These are phyloP conservation scores for Houttuynia cordata DNA, from an alignment of 164 flowering plant species.

Conservation along the genomic window DNA sequence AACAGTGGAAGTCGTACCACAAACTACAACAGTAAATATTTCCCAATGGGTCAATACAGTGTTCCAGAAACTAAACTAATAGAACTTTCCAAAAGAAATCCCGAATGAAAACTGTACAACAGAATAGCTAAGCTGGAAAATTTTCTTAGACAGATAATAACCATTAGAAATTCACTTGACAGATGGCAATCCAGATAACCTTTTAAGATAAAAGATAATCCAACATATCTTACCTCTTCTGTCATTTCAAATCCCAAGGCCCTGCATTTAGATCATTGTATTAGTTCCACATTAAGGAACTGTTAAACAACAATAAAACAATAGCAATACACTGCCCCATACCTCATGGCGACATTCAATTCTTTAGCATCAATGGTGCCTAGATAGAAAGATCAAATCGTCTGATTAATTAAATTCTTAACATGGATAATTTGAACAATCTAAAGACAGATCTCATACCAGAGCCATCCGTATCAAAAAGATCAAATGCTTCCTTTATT, in stretches of 20 bases:
- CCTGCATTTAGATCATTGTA: slow-evolving; percentile 34
- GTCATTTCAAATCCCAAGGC: slow-evolving; percentile 98
- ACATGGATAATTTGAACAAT: background rate
- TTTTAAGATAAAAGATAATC: background rate
- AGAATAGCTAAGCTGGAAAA: too few relatives aligned
- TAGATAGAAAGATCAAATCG: slow-evolving; percentile 6
- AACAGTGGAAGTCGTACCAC: too few relatives aligned
- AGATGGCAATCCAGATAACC: too few relatives aligned
- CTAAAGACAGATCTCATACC: slow-evolving; percentile 22
- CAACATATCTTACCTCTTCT: slow-evolving; percentile 56
- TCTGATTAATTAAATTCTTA: background rate
- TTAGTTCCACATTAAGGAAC: background rate
- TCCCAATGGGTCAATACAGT: too few relatives aligned
- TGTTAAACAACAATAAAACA: background rate
- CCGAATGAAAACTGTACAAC: too few relatives aligned
- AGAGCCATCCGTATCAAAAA: slow-evolving; percentile 94
- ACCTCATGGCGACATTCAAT: slow-evolving; percentile 99
- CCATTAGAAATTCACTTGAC: too few relatives aligned
- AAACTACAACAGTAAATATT: too few relatives aligned
- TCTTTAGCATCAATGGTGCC: slow-evolving; percentile 98
- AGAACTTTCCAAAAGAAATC: too few relatives aligned
- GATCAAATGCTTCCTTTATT: slow-evolving; percentile 91
- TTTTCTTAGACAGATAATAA: too few relatives aligned
- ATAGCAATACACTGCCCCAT: too few relatives aligned
- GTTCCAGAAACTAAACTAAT: too few relatives aligned